Evolutionary conservation across 1,284 basidiomycete species (phyloP).

Genomic region (Puccinia brachypodii): DNA sequence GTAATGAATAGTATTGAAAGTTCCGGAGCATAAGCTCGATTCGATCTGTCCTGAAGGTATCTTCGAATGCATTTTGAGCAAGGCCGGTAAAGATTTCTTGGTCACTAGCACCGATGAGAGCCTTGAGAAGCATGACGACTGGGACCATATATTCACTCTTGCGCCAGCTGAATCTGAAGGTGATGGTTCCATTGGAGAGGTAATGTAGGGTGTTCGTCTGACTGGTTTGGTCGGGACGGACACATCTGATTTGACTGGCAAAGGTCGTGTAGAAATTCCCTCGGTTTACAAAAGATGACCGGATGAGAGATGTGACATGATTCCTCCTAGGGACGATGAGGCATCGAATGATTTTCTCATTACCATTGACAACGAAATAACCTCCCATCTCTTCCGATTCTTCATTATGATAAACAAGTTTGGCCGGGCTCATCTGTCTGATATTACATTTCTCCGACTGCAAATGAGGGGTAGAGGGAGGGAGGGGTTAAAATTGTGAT

Average conservation of each 20-base stretch:
- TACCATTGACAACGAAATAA: conserved; percentile 98
- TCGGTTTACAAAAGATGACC: conserved; percentile 83
- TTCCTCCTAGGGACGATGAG: conserved; percentile 87
- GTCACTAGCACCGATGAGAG: conserved; percentile 89
- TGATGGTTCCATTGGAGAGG: conserved; percentile 91
- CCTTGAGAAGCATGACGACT: conserved; percentile 94
- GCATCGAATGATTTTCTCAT: conserved; percentile 97
- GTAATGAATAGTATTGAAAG: conserved; percentile 87
- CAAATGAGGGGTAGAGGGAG: background rate
- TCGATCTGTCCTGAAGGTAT: conserved; percentile 96
- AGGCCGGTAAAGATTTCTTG: conserved; percentile 98
- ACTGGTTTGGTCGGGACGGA: conserved; percentile 84
- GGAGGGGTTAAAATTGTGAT: background rate
- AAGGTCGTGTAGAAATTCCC: conserved; percentile 92
- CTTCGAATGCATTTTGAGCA: conserved; percentile 93
- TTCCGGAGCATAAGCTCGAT: conserved; percentile 96
- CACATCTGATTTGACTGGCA: conserved; percentile 93
- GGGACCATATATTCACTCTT: conserved; percentile 99
- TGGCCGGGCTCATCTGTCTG: conserved; percentile 75
- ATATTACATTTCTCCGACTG: conserved; percentile 94
- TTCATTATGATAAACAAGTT: conserved; percentile 86
- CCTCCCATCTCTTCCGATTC: conserved; percentile 98
- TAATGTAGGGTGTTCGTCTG: conserved; percentile 97
- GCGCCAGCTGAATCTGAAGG: conserved; percentile 92
- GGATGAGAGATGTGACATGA: conserved; percentile 80